A percentile compares a stretch with the other conserved stretches of the same genome.
phyloP scores from a whole-genome alignment of 2,329 filamentous ascomycete species.

The Alternaria panax region DNA sequence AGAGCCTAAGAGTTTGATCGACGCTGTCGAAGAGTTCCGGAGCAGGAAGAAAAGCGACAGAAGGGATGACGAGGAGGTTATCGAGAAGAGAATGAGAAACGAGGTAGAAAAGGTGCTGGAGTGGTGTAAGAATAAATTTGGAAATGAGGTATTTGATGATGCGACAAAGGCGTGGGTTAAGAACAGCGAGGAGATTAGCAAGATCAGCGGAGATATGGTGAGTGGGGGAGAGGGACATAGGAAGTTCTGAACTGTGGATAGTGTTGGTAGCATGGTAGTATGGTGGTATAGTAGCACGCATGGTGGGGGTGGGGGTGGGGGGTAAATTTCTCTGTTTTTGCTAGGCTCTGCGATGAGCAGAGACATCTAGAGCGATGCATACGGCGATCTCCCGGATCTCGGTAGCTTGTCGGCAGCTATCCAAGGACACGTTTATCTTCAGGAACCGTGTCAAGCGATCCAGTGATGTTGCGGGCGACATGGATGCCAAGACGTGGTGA shows the following conservation, averaged over 20 bases:
- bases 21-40: constrained; percentile 50
- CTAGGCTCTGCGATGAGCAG: background rate
- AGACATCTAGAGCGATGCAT: background rate
- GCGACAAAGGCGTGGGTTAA: constrained; percentile 55
- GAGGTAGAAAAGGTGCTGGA: constrained; percentile 54
- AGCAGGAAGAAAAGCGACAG: constrained; percentile 27
- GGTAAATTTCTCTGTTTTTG: background rate
- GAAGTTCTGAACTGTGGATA: constrained; percentile 49
- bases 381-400: background rate
- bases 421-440: constrained; percentile 5
- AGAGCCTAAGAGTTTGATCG: constrained; percentile 40
- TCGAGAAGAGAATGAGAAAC: constrained; percentile 43
- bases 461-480: background rate
- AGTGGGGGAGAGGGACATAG: constrained; percentile 55
- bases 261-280: constrained; percentile 1
- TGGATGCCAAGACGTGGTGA: constrained; percentile 4
- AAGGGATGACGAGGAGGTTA: constrained; percentile 26
- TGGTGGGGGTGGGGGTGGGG: background rate
- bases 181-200: constrained; percentile 50
- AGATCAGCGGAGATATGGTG: constrained; percentile 55
- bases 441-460: constrained; percentile 3
- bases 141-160: constrained; percentile 52
- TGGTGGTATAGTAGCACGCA: background rate
- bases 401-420: background rate
- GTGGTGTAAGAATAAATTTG: constrained; percentile 58